Evolutionary conservation across 1,139 yeast genomes (phyloP).

Genomic region (Geotrichum reessii): DNA sequence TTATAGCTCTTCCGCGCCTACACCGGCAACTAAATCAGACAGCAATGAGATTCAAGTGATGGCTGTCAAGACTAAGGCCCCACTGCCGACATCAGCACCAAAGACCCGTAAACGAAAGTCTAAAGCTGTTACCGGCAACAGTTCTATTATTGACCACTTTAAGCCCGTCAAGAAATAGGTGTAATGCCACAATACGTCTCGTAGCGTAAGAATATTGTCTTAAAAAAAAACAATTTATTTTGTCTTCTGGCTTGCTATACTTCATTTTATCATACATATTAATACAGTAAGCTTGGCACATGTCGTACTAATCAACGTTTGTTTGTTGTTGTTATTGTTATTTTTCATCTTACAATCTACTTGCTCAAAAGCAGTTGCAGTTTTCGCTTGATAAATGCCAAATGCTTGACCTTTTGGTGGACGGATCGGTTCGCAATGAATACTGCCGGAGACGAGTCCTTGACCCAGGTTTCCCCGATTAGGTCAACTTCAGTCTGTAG

Average conservation of each 20-base stretch:
- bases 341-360: neutral
- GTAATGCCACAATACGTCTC: too few species aligned
- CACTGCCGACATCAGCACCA: neutral
- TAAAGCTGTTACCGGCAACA: neutral
- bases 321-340: neutral
- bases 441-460: slow-evolving; percentile 9
- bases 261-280: too few species aligned
- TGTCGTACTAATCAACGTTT: too few species aligned
- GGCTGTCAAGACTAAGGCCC: neutral
- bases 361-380: slow-evolving; percentile 5
- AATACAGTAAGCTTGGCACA: too few species aligned
- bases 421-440: slow-evolving; percentile 27
- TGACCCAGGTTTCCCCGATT: slow-evolving; percentile 26
- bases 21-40: neutral
- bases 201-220: too few species aligned
- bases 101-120: neutral
- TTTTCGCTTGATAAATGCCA: slow-evolving; percentile 29
- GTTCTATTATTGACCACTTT: neutral
- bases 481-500: slow-evolving; percentile 32
- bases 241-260: too few species aligned
- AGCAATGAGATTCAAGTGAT: neutral
- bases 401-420: slow-evolving; percentile 33
- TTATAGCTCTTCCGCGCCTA: neutral
- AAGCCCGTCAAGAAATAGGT: neutral
- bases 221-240: too few species aligned